phyloP scores from a whole-genome alignment of 1,284 basidiomycete species.

The Rhodotorula glutinis region DNA sequence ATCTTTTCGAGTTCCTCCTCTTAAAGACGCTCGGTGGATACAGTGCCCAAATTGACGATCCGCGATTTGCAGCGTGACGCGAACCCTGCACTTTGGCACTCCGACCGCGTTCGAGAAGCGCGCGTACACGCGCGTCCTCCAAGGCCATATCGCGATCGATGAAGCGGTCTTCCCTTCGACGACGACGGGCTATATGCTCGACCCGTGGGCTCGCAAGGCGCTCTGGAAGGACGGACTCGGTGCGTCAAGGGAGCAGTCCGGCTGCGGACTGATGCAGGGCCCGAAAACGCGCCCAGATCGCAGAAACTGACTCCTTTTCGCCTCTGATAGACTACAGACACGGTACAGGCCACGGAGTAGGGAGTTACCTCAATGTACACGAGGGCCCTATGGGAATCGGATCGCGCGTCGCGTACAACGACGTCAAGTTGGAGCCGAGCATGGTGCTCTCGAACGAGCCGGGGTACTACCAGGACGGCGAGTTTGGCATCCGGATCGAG shows the following conservation, averaged over 20 bases:
- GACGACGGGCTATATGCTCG: constrained; percentile 72
- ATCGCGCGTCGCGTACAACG: constrained; percentile 61
- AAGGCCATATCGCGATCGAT: constrained; percentile 93
- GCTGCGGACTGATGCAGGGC: too few relatives aligned
- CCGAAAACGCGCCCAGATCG: too few relatives aligned
- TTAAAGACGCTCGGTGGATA: too few relatives aligned
- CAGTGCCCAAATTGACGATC: too few relatives aligned
- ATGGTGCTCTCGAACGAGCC: constrained; percentile 77
- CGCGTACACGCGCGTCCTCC: constrained; percentile 87
- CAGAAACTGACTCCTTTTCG: too few relatives aligned
- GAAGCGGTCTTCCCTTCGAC: constrained; percentile 78
- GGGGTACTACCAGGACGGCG: constrained; percentile 87
- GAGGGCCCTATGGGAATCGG: constrained; percentile 55
- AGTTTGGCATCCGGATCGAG: constrained; percentile 91
- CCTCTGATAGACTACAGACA: constrained; percentile 54
- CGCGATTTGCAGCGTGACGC: constrained; percentile 2
- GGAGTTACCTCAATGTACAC: constrained; percentile 70
- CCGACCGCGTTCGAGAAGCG: constrained; percentile 78
- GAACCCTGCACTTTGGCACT: constrained; percentile 75
- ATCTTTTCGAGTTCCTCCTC: not conserved
- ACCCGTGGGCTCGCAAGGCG: constrained; percentile 75
- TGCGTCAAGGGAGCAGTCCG: not conserved
- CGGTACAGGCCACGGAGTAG: constrained; percentile 85
- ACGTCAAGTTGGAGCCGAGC: constrained; percentile 63
- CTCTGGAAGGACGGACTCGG: constrained; percentile 88